phyloP scores from a whole-genome alignment of 1,284 basidiomycete genomes.

The Trametes polyzona region DNA sequence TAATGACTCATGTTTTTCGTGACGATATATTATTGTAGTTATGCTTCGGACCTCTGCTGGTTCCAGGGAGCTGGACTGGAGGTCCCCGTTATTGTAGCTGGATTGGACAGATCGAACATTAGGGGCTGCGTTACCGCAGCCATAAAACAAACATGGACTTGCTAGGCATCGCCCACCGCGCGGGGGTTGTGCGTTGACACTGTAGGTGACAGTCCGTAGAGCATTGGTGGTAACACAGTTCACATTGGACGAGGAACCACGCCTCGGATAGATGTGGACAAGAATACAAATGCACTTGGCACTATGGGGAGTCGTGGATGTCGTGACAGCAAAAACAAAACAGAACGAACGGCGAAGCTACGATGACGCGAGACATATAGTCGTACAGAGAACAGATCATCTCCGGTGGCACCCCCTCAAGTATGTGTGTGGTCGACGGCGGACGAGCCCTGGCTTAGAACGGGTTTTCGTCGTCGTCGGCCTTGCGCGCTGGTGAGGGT shows the following conservation, averaged over 20 bases:
- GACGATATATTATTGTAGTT: slow-evolving; percentile 18
- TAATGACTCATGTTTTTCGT: slow-evolving; percentile 14
- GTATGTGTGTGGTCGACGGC: neutral
- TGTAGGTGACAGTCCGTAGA: neutral
- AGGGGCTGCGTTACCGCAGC: too few relatives aligned
- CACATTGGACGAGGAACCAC: slow-evolving; percentile 23
- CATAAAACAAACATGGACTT: too few relatives aligned
- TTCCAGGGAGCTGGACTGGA: slow-evolving; percentile 1
- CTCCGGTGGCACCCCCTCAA: slow-evolving; percentile 12
- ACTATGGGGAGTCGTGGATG: slow-evolving; percentile 24
- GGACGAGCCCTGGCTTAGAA: slow-evolving; percentile 33
- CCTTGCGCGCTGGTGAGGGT: slow-evolving; percentile 23
- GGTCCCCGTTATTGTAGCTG: slow-evolving; percentile 5
- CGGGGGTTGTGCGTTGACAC: too few relatives aligned
- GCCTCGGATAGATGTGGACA: slow-evolving; percentile 21
- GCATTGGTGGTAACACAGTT: slow-evolving; percentile 4
- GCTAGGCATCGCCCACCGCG: neutral
- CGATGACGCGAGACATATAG: slow-evolving; percentile 21
- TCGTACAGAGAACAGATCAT: slow-evolving; percentile 29
- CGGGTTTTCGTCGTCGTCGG: slow-evolving; percentile 38
- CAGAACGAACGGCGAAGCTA: slow-evolving; percentile 24
- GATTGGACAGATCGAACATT: too few relatives aligned
- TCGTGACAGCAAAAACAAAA: slow-evolving; percentile 31
- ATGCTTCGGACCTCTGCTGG: slow-evolving; percentile 11
- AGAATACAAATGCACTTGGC: slow-evolving; percentile 27